phyloP scores from a whole-genome alignment of 164 flowering plant species.

The Dillenia suffruticosa region DNA sequence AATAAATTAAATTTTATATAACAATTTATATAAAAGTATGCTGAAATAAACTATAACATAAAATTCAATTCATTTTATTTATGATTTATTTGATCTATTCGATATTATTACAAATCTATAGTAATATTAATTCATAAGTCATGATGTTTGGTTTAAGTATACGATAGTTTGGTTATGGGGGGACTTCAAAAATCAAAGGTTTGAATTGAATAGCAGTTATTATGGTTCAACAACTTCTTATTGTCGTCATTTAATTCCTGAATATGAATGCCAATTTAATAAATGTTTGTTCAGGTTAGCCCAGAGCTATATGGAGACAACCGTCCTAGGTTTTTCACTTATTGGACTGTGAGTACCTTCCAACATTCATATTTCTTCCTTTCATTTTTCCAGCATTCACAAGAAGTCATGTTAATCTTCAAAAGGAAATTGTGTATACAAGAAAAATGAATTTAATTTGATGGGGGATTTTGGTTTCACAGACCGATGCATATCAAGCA shows the following conservation, averaged over 20 bases:
- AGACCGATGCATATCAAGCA: slow-evolving; percentile 87
- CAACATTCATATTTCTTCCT: neutral
- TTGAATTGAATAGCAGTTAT: too few species aligned
- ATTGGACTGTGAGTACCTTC: slow-evolving; percentile 84
- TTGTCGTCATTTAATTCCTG: neutral
- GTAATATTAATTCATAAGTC: too few species aligned
- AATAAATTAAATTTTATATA: too few species aligned
- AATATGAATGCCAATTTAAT: neutral
- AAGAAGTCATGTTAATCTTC: neutral
- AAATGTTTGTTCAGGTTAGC: slow-evolving; percentile 57
- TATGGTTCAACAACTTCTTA: neutral
- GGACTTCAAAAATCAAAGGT: too few species aligned
- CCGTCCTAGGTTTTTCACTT: slow-evolving; percentile 88
- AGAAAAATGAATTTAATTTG: slow-evolving; percentile 3
- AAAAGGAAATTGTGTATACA: neutral
- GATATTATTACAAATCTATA: too few species aligned
- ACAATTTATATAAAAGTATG: too few species aligned
- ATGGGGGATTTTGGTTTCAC: slow-evolving; percentile 8
- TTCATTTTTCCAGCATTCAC: neutral
- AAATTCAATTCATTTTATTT: too few species aligned
- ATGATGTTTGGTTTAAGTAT: too few species aligned
- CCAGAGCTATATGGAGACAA: slow-evolving; percentile 94
- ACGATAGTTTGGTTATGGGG: too few species aligned
- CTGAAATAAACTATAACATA: too few species aligned
- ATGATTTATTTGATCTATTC: too few species aligned